phyloP scores from a whole-genome alignment of 495 filamentous ascomycete genomes.

The Pseudoneurospora amorphoporcata region DNA sequence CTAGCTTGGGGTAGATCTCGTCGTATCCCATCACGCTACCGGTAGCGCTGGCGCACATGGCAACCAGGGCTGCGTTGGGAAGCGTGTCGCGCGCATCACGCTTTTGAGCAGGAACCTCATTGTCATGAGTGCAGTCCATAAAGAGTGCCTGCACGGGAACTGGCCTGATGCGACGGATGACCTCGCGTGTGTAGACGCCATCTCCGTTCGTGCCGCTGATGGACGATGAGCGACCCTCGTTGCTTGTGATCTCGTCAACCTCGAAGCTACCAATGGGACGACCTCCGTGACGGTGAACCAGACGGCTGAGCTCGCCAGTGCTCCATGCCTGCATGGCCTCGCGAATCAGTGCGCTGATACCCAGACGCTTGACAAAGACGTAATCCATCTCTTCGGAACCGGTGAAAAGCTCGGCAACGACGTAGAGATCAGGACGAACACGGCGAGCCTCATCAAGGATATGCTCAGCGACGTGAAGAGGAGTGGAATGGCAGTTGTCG shows the following conservation, averaged over 20 bases:
- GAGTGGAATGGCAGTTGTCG: conserved; percentile 97
- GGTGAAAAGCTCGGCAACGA: conserved; percentile 94
- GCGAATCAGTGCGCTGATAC: conserved; percentile 80
- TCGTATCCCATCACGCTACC: conserved; percentile 99
- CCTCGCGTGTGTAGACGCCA: conserved; percentile 34
- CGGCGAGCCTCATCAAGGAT: conserved; percentile 84
- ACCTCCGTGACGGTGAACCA: conserved; percentile 91
- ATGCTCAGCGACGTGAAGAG: conserved; percentile 84
- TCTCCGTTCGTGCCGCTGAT: conserved; percentile 13
- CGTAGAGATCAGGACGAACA: conserved; percentile 78
- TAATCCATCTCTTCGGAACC: conserved; percentile 95
- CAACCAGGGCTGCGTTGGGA: conserved; percentile 88
- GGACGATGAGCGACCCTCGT: conserved; percentile 22
- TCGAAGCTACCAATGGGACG: conserved; percentile 95
- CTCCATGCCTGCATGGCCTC: conserved; percentile 99
- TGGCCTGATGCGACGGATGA: conserved; percentile 62
- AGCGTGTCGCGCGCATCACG: conserved; percentile 89
- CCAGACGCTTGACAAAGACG: conserved; percentile 83
- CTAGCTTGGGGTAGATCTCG: conserved; percentile 83
- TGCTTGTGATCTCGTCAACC: conserved; percentile 49
- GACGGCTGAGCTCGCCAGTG: conserved; percentile 77
- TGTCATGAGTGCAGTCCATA: conserved; percentile 99
- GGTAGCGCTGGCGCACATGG: conserved; percentile 87
- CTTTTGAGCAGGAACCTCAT: conserved; percentile 92
- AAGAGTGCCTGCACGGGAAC: conserved; percentile 87